Conservation (phyloP, 2,329 filamentous ascomycete species). For the Ophiostoma sp. region DNA sequence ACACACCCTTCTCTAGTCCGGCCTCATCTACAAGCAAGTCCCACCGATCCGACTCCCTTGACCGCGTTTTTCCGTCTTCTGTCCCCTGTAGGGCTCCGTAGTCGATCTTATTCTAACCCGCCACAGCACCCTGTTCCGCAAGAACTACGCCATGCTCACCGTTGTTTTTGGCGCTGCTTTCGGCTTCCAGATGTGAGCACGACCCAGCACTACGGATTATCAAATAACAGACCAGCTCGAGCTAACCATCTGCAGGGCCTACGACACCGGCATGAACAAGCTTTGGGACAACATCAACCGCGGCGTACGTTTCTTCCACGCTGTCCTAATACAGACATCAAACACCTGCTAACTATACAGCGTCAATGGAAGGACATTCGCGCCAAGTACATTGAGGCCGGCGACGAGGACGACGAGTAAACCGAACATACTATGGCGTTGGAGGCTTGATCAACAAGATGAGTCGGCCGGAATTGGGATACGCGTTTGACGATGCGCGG, state of each 20-base stretch:
- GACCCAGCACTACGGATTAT: constrained; percentile 23
- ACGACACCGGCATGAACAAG: constrained; percentile 74
- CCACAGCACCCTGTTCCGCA: constrained; percentile 71
- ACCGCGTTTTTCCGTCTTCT: not conserved
- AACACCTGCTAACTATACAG: constrained; percentile 42
- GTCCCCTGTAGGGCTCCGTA: not conserved
- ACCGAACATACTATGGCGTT: not conserved
- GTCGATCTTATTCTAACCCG: constrained; percentile 20
- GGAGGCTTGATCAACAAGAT: not conserved
- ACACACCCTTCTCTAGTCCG: constrained; percentile 32
- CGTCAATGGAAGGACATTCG: constrained; percentile 99
- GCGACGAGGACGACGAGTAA: constrained; percentile 61
- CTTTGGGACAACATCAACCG: constrained; percentile 89
- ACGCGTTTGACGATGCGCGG: not conserved
- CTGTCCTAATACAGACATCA: not conserved
- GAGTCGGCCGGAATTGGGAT: not conserved
- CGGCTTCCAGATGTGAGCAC: constrained; percentile 80
- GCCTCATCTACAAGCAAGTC: constrained; percentile 57
- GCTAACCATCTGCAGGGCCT: constrained; percentile 54
- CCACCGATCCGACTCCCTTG: constrained; percentile 14
- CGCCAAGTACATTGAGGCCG: constrained; percentile 70
- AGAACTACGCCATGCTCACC: constrained; percentile 81
- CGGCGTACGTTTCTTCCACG: constrained; percentile 59
- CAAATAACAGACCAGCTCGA: not conserved
- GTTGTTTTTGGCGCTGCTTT: constrained; percentile 84